Base-by-base conservation (phyloP, 2,329 filamentous ascomycete genomes). In the Trichoderma sp. region DNA sequence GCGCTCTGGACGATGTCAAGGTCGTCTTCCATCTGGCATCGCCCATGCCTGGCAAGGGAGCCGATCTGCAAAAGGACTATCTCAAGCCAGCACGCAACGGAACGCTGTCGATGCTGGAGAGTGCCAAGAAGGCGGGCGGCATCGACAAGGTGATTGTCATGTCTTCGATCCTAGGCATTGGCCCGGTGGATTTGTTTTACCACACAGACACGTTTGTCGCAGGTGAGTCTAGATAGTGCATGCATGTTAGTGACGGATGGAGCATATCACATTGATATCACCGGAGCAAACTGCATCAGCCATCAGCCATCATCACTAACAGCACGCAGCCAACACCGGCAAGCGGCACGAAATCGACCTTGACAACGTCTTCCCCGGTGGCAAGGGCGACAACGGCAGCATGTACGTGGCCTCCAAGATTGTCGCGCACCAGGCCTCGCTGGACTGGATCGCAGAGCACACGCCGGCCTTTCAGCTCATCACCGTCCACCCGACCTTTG, bases 1-100 rank as follows among this genome's bases (percentile, higher is more conserved):
- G 78, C 28, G 78, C 78, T 18, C 74, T 80, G 51, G 73, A 77
- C 37, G 79, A 74, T 7, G 77, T 80, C 28, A 73, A 75, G 28
- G 78, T 78, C 69, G 74, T 83, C 66, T 72, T 79, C 24, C 74
- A 76, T 60, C 68, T 74, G 46, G 75, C 74, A 14, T 72, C 71
- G 13, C 71, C 71, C 3, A 71, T 71, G 71, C 66, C 68, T 10
- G 70, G 67, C 16, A 66, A 61, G 30, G 71, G 70, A 8, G 39
- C 56, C 3, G 71, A 72, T 60, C 60, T 72, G 24, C 61, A 70
- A 30, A 69, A 49, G 26, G 71, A 70, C 21, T 72, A 69, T 8
- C 39, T 72, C 51, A 59, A 68, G 7, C 70, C 71, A 21, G 70
- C 71, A 14, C 67, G 70, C 18, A 34, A 37, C 3, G 70, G 70